Percentiles rank a stretch among this genome's conserved stretches.
phyloP scores from a whole-genome alignment of 2,329 filamentous ascomycete genomes.

The Biscogniauxia mediterranea region DNA sequence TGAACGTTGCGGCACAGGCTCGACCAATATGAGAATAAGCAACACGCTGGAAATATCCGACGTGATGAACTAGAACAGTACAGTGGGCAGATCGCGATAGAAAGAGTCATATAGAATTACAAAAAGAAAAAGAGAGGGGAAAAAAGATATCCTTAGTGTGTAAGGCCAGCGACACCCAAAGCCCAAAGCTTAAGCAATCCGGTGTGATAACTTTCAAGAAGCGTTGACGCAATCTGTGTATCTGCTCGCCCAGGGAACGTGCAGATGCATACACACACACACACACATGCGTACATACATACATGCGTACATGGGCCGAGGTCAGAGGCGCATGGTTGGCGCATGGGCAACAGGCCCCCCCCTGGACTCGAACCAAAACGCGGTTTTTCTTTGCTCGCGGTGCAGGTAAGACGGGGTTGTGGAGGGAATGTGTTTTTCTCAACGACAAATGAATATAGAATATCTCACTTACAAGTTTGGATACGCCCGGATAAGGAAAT shows the following conservation, averaged over 20 bases:
- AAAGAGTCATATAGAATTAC: neutral
- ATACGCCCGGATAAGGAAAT: neutral
- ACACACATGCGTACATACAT: neutral
- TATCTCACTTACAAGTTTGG: neutral
- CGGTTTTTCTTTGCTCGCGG: conserved; percentile 6
- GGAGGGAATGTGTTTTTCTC: neutral
- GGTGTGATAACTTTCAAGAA: conserved; percentile 12
- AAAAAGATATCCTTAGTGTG: neutral
- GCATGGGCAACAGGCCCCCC: conserved; percentile 25
- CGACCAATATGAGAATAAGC: neutral
- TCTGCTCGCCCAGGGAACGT: conserved; percentile 23
- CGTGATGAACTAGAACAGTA: neutral
- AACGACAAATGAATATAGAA: neutral
- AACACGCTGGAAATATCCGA: neutral
- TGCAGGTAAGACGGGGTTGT: neutral
- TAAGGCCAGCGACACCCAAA: neutral
- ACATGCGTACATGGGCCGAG: conserved; percentile 26
- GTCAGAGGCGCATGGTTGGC: conserved; percentile 16
- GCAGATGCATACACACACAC: conserved; percentile 23
- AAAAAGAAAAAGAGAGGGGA: neutral
- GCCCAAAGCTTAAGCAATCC: conserved; percentile 8
- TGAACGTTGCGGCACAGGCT: conserved; percentile 5
- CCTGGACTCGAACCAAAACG: conserved; percentile 12
- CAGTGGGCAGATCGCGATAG: neutral
- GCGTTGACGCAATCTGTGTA: conserved; percentile 25